Percentiles rank a stretch among this genome's conserved stretches.
phyloP scores from a whole-genome alignment of 192 early-diverging fungal genomes.

The Umbelopsis vinacea region DNA sequence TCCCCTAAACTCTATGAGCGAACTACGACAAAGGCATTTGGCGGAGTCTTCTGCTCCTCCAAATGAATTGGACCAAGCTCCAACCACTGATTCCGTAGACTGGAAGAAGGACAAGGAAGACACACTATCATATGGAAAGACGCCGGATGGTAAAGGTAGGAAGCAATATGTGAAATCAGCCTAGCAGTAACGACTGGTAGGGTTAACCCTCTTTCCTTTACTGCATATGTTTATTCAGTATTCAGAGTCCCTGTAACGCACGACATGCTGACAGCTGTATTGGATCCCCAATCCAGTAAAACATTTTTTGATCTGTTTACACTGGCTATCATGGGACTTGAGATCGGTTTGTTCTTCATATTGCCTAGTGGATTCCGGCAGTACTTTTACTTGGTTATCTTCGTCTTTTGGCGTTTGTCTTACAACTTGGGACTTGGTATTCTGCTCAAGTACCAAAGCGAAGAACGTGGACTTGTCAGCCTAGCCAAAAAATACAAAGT shows the following conservation, averaged over 20 bases:
- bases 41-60: background rate
- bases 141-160: conserved; percentile 46
- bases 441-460: conserved; percentile 82
- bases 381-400: conserved; percentile 71
- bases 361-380: conserved; percentile 59
- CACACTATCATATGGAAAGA: conserved; percentile 40
- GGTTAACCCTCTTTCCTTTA: background rate
- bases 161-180: background rate
- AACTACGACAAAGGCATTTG: conserved; percentile 13
- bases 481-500: conserved; percentile 72
- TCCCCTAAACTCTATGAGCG: background rate
- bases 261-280: conserved; percentile 77
- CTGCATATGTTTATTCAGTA: conserved; percentile 40
- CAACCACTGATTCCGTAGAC: background rate
- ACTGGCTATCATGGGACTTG: conserved; percentile 63
- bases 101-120: conserved; percentile 15
- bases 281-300: conserved; percentile 70
- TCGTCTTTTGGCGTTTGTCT: conserved; percentile 84
- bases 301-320: conserved; percentile 77
- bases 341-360: conserved; percentile 70
- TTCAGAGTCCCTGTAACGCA: conserved; percentile 77
- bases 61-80: background rate
- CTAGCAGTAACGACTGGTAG: background rate
- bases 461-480: conserved; percentile 69
- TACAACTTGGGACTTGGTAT: conserved; percentile 90